Base-by-base conservation (phyloP, 2,329 filamentous ascomycete species). In the Aureobasidium sp. region DNA sequence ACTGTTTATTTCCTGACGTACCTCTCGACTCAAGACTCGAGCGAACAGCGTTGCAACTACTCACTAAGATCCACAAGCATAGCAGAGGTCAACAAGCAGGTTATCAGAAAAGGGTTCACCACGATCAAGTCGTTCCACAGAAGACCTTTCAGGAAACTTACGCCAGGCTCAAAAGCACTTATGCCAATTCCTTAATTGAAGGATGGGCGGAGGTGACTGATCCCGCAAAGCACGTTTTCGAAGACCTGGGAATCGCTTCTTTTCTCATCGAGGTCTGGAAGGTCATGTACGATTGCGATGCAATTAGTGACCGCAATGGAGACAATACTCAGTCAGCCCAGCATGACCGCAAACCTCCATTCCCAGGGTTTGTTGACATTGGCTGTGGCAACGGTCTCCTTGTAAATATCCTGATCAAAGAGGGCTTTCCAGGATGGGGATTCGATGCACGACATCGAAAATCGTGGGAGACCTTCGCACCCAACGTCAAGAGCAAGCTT, bases 371-470 rank as follows among this genome's bases (percentile, higher is more conserved):
- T 69, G 89, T 97, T 22, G 94, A 99, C 70, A 91, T 99, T 49
- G 94, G 93, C 5, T 97, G 94, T 71, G 94, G 94, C 1, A 99
- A 97, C 70, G 94, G 94, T 0, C 79, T 99, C 3, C 82, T 99
- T 1, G 90, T 96, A 8, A 84, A 95, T 70, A 83, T 99, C 40
- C 82, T 99, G 5, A 81, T 85, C 15, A 77, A 82, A 63, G 92
- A 97, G 75, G 91, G 91, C 12, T 97, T 91, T 73, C 67, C 71
- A 0, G 94, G 94, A 24, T 95, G 88, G 84, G 94, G 94, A 0
- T 96, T 97, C 69, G 94, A 99, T 73, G 94, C 92, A 0, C 82
- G 92, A n/a, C 76, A 77, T 42, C 84, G 94, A 59, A 95, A 90
- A 70, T 93, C 91, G 0, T 99, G 94, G 94, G 76, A 76, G 1